These are phyloP conservation scores for Diaporthe sp. DNA, from an alignment of 2,329 filamentous ascomycete species.

Conservation along the genomic window DNA sequence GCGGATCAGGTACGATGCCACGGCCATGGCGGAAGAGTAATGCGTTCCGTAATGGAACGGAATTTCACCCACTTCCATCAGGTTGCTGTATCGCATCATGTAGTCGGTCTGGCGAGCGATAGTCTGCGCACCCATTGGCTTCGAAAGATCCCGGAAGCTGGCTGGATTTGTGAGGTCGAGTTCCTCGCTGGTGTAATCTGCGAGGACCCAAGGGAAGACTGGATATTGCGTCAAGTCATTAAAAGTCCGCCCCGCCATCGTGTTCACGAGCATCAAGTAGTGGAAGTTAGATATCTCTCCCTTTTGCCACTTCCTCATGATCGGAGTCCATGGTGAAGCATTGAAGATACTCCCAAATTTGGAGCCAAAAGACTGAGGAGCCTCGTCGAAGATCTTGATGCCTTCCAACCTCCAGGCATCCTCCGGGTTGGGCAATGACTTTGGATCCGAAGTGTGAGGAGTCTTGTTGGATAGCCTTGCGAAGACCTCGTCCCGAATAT, in stretches of 20 bases:
- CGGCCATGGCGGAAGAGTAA: slow-evolving; percentile 99
- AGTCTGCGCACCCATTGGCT: slow-evolving; percentile 96
- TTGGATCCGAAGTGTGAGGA: slow-evolving; percentile 80
- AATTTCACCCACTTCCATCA: slow-evolving; percentile 92
- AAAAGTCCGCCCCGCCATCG: slow-evolving; percentile 95
- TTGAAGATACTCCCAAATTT: slow-evolving; percentile 96
- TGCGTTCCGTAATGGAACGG: slow-evolving; percentile 99
- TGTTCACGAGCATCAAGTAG: slow-evolving; percentile 98
- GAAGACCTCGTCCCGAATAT: slow-evolving; percentile 84
- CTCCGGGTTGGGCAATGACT: slow-evolving; percentile 81
- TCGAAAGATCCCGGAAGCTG: slow-evolving; percentile 91
- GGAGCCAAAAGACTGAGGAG: slow-evolving; percentile 78
- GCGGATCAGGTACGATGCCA: slow-evolving; percentile 94
- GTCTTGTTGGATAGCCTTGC: slow-evolving; percentile 82
- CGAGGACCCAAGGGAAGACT: slow-evolving; percentile 96
- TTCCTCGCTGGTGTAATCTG: slow-evolving; percentile 95
- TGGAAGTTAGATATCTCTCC: slow-evolving; percentile 99
- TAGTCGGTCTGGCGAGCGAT: slow-evolving; percentile 82
- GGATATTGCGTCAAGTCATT: slow-evolving; percentile 99
- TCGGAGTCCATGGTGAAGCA: slow-evolving; percentile 82
- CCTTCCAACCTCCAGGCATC: slow-evolving; percentile 94
- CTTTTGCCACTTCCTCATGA: slow-evolving; percentile 90
- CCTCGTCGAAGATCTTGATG: slow-evolving; percentile 75
- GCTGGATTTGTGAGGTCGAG: slow-evolving; percentile 87
- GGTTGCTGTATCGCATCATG: slow-evolving; percentile 85